These are phyloP conservation scores for Gossypium raimondii DNA, from an alignment of 345 rosid genomes.

Conservation along the genomic window DNA sequence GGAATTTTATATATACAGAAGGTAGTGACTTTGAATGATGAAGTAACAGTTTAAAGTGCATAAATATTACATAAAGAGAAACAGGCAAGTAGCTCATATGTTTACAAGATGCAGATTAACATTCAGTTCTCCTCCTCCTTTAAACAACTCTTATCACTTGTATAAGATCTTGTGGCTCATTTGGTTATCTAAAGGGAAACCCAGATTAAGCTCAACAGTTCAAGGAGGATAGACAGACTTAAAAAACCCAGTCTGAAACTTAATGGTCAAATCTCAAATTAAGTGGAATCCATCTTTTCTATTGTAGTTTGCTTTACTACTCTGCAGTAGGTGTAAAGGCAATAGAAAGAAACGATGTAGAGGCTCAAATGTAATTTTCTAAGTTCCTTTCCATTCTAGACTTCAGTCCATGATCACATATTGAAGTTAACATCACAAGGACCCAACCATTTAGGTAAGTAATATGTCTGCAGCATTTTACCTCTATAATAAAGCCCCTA, in stretches of 20 bases:
- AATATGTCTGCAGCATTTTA: conserved; percentile 15
- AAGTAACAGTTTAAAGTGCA: not conserved
- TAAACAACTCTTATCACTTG: not conserved
- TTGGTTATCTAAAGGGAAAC: not conserved
- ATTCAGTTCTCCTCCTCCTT: not conserved
- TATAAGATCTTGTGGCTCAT: not conserved
- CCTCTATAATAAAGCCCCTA: conserved; percentile 10
- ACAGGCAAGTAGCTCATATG: not conserved
- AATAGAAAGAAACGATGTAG: not conserved
- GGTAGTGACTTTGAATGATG: not conserved
- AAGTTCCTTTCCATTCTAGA: conserved; percentile 6
- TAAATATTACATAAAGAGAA: not conserved
- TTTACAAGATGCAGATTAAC: not conserved
- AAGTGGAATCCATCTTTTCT: not conserved
- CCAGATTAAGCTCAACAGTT: not conserved
- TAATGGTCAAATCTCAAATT: not conserved
- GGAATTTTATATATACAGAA: not conserved
- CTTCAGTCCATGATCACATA: conserved; percentile 14
- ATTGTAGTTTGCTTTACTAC: not conserved
- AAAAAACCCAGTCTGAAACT: not conserved
- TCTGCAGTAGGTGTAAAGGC: not conserved
- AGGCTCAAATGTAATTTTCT: not conserved
- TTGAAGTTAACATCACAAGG: conserved; percentile 18
- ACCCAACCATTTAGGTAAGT: conserved; percentile 17
- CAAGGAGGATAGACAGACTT: not conserved